Evolutionary conservation across 805 yeast genomes (phyloP).

Genomic region (Myxozyma geophila): DNA sequence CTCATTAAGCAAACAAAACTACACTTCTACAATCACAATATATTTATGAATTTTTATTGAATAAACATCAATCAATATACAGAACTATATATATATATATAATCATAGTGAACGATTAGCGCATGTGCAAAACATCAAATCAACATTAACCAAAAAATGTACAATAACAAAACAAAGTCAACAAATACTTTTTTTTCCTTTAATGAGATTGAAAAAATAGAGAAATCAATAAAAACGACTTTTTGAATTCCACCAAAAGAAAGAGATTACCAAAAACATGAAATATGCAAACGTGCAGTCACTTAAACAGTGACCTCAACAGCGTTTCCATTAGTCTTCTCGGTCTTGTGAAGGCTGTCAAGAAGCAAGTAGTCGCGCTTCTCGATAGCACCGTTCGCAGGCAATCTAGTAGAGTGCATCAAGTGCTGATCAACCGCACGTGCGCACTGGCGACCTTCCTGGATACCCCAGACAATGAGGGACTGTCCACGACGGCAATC

Average conservation of each 20-base stretch:
- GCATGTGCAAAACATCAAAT: conserved; percentile 4
- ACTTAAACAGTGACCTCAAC: conserved; percentile 30
- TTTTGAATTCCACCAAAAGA: conserved; percentile 10
- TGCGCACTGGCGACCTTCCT: conserved; percentile 99
- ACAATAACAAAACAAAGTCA: neutral
- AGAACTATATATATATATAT: neutral
- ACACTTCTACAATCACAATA: neutral
- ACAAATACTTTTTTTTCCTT: conserved; percentile 1
- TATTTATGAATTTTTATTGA: neutral
- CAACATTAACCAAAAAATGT: conserved; percentile 1
- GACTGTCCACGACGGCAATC: conserved; percentile 99
- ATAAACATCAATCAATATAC: neutral
- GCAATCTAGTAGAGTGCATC: conserved; percentile 79
- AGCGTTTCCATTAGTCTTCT: conserved; percentile 7
- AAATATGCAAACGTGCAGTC: neutral
- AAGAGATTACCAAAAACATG: neutral
- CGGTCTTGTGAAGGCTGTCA: conserved; percentile 23
- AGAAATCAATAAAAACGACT: neutral
- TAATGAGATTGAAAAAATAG: neutral
- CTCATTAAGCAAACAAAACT: neutral
- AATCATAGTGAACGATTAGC: neutral
- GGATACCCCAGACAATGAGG: conserved; percentile 98
- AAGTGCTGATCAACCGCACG: conserved; percentile 83
- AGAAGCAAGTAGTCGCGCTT: conserved; percentile 69
- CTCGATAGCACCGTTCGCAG: conserved; percentile 92